A percentile compares a stretch with the other conserved stretches of the same genome.
Conservation (phyloP, 2,329 filamentous ascomycete species). For the Pseudogymnoascus sp. region DNA sequence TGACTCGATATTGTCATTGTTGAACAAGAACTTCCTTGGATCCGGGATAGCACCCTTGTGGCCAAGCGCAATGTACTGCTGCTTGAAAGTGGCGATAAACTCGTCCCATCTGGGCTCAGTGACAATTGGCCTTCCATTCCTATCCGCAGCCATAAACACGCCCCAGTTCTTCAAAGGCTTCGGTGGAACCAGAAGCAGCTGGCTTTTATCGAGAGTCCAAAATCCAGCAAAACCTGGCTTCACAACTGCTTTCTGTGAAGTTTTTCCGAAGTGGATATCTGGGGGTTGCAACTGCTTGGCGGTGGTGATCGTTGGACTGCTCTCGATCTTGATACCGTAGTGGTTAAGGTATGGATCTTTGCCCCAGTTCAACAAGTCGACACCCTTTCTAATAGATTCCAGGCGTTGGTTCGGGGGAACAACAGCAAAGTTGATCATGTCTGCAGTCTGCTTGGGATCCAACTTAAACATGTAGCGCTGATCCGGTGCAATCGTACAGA, state of each 20-base stretch:
- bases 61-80: conserved; percentile 54
- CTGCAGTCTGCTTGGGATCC: conserved; percentile 51
- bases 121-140: neutral
- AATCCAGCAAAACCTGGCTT: conserved; percentile 2
- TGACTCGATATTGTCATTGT: conserved; percentile 7
- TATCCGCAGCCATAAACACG: conserved; percentile 1
- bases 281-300: neutral
- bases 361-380: conserved; percentile 59
- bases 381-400: conserved; percentile 58
- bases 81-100: conserved; percentile 55
- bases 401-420: conserved; percentile 66
- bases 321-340: conserved; percentile 67
- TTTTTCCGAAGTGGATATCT: neutral
- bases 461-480: conserved; percentile 60
- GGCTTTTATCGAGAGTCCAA: neutral
- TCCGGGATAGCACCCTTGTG: conserved; percentile 38
- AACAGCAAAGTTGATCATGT: conserved; percentile 93
- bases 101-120: conserved; percentile 19
- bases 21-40: neutral
- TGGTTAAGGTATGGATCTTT: conserved; percentile 62
- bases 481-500: conserved; percentile 44
- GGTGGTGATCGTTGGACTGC: conserved; percentile 23
- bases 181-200: neutral
- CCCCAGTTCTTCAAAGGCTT: conserved; percentile 4
- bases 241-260: neutral